Conservation (phyloP, 768 basidiomycete species). For the Pleurotus citrinopileatus region DNA sequence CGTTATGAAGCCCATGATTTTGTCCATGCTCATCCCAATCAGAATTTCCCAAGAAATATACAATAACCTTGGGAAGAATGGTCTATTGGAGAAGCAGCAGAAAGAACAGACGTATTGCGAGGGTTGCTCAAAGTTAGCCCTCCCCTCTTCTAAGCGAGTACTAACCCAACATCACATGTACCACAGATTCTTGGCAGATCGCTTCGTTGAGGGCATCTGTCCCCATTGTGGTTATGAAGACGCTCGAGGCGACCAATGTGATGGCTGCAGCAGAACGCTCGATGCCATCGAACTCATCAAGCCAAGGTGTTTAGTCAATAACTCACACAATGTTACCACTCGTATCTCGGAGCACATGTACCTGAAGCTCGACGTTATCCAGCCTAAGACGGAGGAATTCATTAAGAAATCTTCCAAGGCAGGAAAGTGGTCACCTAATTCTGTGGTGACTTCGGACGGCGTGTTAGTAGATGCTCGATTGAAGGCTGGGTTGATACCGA, state of each 20-base stretch:
- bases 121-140: constrained; percentile 73
- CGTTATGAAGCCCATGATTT: neutral
- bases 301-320: constrained; percentile 90
- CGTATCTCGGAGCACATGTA: constrained; percentile 89
- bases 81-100: constrained; percentile 74
- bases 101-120: constrained; percentile 96
- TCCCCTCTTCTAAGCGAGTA: neutral
- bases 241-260: constrained; percentile 98
- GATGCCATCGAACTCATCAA: constrained; percentile 92
- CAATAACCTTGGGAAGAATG: constrained; percentile 75
- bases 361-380: constrained; percentile 79
- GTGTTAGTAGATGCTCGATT: constrained; percentile 88
- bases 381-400: constrained; percentile 84
- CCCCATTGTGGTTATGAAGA: constrained; percentile 94
- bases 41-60: constrained; percentile 94
- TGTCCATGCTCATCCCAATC: neutral
- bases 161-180: neutral
- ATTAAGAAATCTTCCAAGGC: constrained; percentile 73
- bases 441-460: constrained; percentile 85
- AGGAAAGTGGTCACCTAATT: constrained; percentile 92
- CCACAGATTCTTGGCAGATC: constrained; percentile 87
- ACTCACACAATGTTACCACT: constrained; percentile 72
- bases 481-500: constrained; percentile 80
- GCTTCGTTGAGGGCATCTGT: constrained; percentile 97
- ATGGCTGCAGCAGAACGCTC: constrained; percentile 87